A percentile compares a stretch with the other conserved stretches of the same genome.
These are phyloP conservation scores for Acephala macrosclerotiorum DNA, from an alignment of 2,329 filamentous ascomycete genomes.

Conservation along the genomic window DNA sequence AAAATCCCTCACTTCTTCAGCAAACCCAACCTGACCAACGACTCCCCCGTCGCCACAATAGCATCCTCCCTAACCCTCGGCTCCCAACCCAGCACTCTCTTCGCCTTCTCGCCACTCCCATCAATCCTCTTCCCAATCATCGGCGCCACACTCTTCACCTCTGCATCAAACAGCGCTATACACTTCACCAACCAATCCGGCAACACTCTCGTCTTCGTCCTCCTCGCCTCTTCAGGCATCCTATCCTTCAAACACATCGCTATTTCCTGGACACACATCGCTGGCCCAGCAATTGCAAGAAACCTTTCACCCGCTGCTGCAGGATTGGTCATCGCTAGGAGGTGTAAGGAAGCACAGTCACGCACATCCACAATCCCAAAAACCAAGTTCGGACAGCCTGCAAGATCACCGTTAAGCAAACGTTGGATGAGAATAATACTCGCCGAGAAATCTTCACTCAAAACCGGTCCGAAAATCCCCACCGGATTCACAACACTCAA, in stretches of 20 bases:
- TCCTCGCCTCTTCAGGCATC: not conserved
- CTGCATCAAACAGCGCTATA: not conserved
- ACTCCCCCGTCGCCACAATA: slow-evolving; percentile 11
- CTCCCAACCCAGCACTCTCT: slow-evolving; percentile 16
- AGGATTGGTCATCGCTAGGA: not conserved
- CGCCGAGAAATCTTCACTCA: slow-evolving; percentile 38
- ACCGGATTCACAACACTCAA: not conserved
- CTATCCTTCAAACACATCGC: not conserved
- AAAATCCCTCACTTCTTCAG: not conserved
- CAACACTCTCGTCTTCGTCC: not conserved
- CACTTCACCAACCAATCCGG: not conserved
- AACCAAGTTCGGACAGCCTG: slow-evolving; percentile 36
- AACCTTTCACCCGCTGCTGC: not conserved
- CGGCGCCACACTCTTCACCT: not conserved
- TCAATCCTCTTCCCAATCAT: slow-evolving; percentile 18
- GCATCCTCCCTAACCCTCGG: slow-evolving; percentile 20
- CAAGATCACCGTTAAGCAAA: slow-evolving; percentile 43
- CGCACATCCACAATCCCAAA: not conserved
- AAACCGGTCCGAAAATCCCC: slow-evolving; percentile 43
- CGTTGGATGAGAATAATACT: slow-evolving; percentile 38
- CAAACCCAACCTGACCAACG: not conserved
- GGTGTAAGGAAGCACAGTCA: not conserved
- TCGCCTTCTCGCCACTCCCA: slow-evolving; percentile 16
- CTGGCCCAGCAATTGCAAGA: not conserved
- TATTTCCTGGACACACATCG: not conserved